Evolutionary conservation across 148 eudicot genomes (phyloP).

Genomic region (Vaccinium darrowii): DNA sequence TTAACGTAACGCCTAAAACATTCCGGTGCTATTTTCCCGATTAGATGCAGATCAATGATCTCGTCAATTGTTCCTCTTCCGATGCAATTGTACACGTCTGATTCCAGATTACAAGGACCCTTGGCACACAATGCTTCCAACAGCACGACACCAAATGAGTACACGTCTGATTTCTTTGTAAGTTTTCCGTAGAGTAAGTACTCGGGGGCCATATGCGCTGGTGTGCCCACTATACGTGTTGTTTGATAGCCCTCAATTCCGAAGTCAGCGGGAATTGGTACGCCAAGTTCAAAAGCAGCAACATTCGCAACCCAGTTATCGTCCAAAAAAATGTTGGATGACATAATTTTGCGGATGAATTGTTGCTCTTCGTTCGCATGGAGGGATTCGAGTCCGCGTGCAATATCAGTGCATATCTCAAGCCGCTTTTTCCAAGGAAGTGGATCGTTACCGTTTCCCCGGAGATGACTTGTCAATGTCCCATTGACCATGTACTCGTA

Average conservation of each 20-base stretch:
- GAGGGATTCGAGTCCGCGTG: background rate
- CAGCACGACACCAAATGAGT: background rate
- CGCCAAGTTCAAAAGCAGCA: background rate
- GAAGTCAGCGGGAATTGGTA: background rate
- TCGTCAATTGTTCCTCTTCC: background rate
- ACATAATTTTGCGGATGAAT: background rate
- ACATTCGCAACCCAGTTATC: background rate
- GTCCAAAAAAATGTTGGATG: background rate
- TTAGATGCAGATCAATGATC: constrained; percentile 9
- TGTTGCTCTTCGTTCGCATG: background rate
- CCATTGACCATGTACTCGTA: background rate
- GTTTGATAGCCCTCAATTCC: background rate
- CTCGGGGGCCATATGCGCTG: background rate
- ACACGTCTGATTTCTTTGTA: background rate
- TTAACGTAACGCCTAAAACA: background rate
- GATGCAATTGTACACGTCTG: background rate
- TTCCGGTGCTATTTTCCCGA: background rate
- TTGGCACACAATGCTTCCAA: background rate
- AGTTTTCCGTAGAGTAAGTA: background rate
- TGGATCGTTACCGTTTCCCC: background rate
- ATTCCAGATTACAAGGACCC: background rate
- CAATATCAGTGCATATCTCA: background rate
- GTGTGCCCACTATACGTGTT: background rate
- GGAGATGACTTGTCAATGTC: background rate
- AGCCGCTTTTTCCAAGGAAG: background rate